These are phyloP conservation scores for Paramecium caudatum DNA, from an alignment of 73 alveolate species.

Conservation along the genomic window DNA sequence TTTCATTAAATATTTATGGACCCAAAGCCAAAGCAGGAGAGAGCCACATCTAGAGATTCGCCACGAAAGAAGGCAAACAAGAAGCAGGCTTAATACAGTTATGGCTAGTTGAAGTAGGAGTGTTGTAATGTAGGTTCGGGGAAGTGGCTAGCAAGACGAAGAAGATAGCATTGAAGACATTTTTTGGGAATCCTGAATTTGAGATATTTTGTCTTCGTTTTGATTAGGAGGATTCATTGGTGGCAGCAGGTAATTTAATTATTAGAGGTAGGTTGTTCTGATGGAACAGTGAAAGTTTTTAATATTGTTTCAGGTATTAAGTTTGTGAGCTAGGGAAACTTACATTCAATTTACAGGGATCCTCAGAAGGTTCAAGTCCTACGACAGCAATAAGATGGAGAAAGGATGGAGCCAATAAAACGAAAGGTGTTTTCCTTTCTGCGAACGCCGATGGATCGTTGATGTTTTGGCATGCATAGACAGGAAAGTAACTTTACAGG, in stretches of 20 bases:
- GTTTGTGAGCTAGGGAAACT: constrained; percentile 38
- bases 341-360: constrained; percentile 77
- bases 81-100: not conserved
- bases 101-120: constrained; percentile 33
- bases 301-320: constrained; percentile 85
- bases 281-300: constrained; percentile 87
- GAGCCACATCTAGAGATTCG: constrained; percentile 41
- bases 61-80: constrained; percentile 19
- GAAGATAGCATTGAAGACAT: constrained; percentile 53
- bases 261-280: constrained; percentile 73
- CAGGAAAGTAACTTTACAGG: constrained; percentile 89
- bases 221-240: constrained; percentile 84
- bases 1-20: constrained; percentile 38
- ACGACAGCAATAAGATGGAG: constrained; percentile 80
- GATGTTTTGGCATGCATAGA: constrained; percentile 93
- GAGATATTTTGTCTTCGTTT: constrained; percentile 82
- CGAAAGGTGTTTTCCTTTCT: constrained; percentile 89
- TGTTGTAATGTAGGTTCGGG: constrained; percentile 40
- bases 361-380: constrained; percentile 79
- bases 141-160: constrained; percentile 68
- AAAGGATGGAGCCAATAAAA: constrained; percentile 80
- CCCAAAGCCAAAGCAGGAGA: not conserved
- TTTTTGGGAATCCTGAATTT: constrained; percentile 73
- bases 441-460: constrained; percentile 95
- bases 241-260: constrained; percentile 83